Conservation (phyloP, 1,139 yeast genomes). For the Taiozyma sp. region DNA sequence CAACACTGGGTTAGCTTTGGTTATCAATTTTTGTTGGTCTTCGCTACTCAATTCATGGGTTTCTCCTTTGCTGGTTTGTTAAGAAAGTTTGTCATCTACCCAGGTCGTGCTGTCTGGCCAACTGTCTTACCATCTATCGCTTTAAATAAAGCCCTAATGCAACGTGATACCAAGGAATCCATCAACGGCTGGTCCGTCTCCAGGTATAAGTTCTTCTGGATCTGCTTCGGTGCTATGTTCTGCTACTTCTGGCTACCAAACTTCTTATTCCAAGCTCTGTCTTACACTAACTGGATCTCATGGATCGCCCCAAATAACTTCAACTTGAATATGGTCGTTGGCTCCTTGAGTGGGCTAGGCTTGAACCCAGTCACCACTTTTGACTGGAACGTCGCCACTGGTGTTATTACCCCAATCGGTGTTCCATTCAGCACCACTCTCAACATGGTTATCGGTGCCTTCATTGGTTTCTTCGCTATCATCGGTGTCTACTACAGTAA, state of each 20-base stretch:
- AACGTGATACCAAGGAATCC: constrained; percentile 36
- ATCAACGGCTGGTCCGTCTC: constrained; percentile 51
- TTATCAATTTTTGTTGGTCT: constrained; percentile 40
- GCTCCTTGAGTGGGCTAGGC: constrained; percentile 47
- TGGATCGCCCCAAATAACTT: constrained; percentile 58
- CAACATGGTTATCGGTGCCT: constrained; percentile 44
- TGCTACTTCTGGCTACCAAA: constrained; percentile 55
- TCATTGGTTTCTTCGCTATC: constrained; percentile 37
- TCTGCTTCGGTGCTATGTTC: constrained; percentile 35
- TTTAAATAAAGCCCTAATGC: constrained; percentile 46
- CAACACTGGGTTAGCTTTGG: constrained; percentile 41
- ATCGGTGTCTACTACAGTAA: constrained; percentile 49
- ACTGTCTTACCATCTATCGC: constrained; percentile 50
- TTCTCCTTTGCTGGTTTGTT: constrained; percentile 61
- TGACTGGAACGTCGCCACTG: constrained; percentile 47
- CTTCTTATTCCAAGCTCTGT: constrained; percentile 44
- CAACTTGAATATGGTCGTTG: constrained; percentile 51
- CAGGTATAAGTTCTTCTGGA: constrained; percentile 42
- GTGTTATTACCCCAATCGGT: constrained; percentile 60
- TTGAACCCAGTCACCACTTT: constrained; percentile 52
- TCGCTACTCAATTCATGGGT: constrained; percentile 56
- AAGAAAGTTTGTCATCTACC: constrained; percentile 54
- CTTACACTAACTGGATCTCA: constrained; percentile 56
- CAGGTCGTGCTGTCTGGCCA: constrained; percentile 55
- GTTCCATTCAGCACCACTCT: constrained; percentile 59